Evolutionary conservation across 2,329 filamentous ascomycete genomes (phyloP).

Genomic region (Clonostachys rosea): DNA sequence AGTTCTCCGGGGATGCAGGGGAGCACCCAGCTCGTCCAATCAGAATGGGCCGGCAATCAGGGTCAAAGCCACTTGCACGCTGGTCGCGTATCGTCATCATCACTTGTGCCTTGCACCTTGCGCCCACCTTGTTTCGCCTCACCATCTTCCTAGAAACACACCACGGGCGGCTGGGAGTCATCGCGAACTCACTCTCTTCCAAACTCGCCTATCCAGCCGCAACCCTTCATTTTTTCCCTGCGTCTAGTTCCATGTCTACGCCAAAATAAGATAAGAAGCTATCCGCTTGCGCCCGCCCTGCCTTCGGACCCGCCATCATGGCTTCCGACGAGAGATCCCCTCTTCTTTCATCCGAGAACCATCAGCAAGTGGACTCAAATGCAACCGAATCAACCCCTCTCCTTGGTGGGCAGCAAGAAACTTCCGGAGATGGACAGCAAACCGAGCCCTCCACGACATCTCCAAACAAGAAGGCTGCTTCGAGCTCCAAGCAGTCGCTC

Average conservation of each 20-base stretch:
- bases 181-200: too few species aligned
- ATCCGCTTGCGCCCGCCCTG: neutral
- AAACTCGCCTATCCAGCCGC: neutral
- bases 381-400: slow-evolving; percentile 46
- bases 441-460: slow-evolving; percentile 16
- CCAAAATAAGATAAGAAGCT: neutral
- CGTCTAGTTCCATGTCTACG: too few species aligned
- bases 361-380: slow-evolving; percentile 14
- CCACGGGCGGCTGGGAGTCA: too few species aligned
- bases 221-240: neutral
- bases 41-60: too few species aligned
- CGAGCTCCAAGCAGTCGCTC: slow-evolving; percentile 16
- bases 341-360: slow-evolving; percentile 29
- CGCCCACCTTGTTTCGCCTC: too few species aligned
- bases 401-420: slow-evolving; percentile 26
- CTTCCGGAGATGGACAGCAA: slow-evolving; percentile 17
- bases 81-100: too few species aligned
- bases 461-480: slow-evolving; percentile 5
- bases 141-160: too few species aligned
- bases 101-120: too few species aligned
- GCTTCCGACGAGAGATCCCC: slow-evolving; percentile 38
- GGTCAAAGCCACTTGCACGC: too few species aligned
- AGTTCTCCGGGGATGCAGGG: too few species aligned
- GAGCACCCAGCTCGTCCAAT: too few species aligned
- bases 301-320: slow-evolving; percentile 22